Base-by-base conservation (phyloP, 768 basidiomycete genomes). In the Tylopilus rubrobrunneus region DNA sequence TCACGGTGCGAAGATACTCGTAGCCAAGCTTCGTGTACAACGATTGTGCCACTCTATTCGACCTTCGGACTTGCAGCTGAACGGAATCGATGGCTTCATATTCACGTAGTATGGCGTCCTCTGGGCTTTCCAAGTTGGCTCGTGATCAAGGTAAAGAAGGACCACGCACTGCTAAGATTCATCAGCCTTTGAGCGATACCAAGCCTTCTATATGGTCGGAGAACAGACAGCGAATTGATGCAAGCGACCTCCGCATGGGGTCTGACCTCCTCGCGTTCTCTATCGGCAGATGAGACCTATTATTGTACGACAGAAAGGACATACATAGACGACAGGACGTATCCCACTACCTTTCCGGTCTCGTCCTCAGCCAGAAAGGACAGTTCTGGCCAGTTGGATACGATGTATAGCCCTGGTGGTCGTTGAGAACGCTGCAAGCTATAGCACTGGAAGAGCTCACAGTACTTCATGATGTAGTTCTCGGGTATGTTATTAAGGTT, bases 401-500 rank as follows among this genome's bases (percentile, higher is more conserved):
- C 67, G 50, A 77, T 76, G 61, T 75, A 75, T 2, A 74, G 66
- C 67, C 81, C 80, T 82, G 43, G 37, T 11, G 14, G 14, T 53
- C 45, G 48, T 58, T 49, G 25, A 27, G 54, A 43, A 41, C 7
- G 27, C 45, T 31, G 41, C 25, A 17, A 15, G n/a, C 2, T 23
- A 37, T 15, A 28, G 10, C 15, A n/a, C 10, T n/a, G 11, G 17
- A 34, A 44, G 45, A 54, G 50, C 67, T 50, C 54, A 73, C 67
- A 71, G 45, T 59, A 67, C 45, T 59, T 55, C 47, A 74, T 67
- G 14, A 67, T 67, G 52, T 78, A 78, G 64, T 77, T 76, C 53
- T 81, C 80, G 1, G 79, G 79, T n/a, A 82, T 65, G 61, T 79
- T 80, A 59, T 74, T 67, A 25, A 81, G 56, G 61, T 82, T 82